Conservation (phyloP, 768 basidiomycete species). For the Dioszegia hungarica region DNA sequence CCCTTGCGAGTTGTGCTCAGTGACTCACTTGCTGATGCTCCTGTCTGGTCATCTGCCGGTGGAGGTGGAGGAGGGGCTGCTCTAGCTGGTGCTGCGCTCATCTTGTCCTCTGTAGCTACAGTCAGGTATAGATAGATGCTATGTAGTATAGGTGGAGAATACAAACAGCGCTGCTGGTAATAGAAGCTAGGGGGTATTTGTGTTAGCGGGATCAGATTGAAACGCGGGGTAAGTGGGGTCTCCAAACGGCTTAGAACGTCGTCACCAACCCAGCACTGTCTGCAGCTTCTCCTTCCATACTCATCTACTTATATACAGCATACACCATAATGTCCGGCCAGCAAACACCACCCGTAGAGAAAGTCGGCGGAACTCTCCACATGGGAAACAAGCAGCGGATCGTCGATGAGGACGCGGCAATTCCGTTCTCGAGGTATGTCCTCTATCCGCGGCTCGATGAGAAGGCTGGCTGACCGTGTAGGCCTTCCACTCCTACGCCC, state of each 20-base stretch:
- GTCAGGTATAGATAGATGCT: neutral
- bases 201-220: conserved; percentile 2
- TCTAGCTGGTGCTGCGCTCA: conserved; percentile 26
- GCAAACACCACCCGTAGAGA: conserved; percentile 25
- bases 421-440: conserved; percentile 42
- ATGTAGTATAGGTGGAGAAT: neutral
- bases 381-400: neutral
- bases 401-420: conserved; percentile 20
- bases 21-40: conserved; percentile 37
- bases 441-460: too few species aligned
- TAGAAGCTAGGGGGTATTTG: neutral
- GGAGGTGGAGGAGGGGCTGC: conserved; percentile 36
- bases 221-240: neutral
- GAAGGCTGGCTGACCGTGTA: conserved; percentile 2
- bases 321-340: conserved; percentile 6
- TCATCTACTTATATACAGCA: neutral
- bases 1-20: neutral
- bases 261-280: neutral
- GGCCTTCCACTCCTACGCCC: conserved; percentile 38
- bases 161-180: neutral
- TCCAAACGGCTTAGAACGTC: neutral
- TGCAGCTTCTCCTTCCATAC: too few species aligned
- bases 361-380: conserved; percentile 6
- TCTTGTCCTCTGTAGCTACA: neutral
- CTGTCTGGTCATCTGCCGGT: conserved; percentile 21